Evolutionary conservation across 1,284 basidiomycete genomes (phyloP).

Genomic region (Ganoderma resinaceum): DNA sequence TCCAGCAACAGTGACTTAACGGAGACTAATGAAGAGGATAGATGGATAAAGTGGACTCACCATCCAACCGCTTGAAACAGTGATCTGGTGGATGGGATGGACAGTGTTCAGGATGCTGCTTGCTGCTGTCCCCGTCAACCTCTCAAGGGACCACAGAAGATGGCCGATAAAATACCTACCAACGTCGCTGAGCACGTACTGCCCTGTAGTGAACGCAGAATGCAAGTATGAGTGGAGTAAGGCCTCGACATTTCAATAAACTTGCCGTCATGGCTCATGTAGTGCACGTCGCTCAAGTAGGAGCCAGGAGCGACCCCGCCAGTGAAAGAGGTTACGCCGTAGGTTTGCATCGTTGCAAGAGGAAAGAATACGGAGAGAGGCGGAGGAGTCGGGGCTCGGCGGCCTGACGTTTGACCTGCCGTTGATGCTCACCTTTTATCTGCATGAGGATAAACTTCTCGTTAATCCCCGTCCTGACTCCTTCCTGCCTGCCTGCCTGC

Average conservation of each 20-base stretch:
- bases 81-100: conserved; percentile 24
- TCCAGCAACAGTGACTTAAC: background rate
- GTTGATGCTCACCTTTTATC: background rate
- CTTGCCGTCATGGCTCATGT: conserved; percentile 7
- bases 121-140: background rate
- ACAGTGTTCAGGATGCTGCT: conserved; percentile 14
- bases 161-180: background rate
- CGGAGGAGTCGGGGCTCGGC: background rate
- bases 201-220: background rate
- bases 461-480: background rate
- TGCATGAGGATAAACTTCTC: background rate
- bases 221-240: background rate
- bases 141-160: too few species aligned
- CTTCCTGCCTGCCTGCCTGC: too few species aligned
- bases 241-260: too few species aligned
- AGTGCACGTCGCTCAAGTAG: conserved; percentile 20
- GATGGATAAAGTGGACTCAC: background rate
- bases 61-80: conserved; percentile 20
- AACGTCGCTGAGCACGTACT: conserved; percentile 6
- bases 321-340: conserved; percentile 17
- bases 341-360: background rate
- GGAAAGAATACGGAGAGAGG: background rate
- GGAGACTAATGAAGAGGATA: background rate
- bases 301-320: conserved; percentile 19
- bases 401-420: background rate